Conservation (phyloP, 441 rosid species). For the Jatropha multifida region DNA sequence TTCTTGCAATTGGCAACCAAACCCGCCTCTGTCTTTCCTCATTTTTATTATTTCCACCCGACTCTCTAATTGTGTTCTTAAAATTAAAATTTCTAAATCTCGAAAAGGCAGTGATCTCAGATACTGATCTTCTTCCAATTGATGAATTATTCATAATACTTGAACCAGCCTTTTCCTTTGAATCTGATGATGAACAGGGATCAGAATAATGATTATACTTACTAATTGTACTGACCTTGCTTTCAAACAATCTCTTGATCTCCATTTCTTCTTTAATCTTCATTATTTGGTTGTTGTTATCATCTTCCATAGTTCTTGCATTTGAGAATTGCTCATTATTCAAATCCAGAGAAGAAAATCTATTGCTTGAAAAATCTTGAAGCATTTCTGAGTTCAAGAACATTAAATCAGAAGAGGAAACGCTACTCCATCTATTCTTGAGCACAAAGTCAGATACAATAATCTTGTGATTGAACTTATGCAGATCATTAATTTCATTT, state of each 20-base stretch:
- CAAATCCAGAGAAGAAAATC: conserved; percentile 41
- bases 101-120: conserved; percentile 68
- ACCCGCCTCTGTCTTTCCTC: conserved; percentile 59
- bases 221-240: conserved; percentile 30
- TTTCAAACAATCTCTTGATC: conserved; percentile 51
- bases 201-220: background rate
- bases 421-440: conserved; percentile 86
- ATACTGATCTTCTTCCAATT: conserved; percentile 63
- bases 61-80: conserved; percentile 28
- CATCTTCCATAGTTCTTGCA: background rate
- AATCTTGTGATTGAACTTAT: conserved; percentile 68
- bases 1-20: conserved; percentile 85
- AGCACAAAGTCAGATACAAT: conserved; percentile 60
- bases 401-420: conserved; percentile 80
- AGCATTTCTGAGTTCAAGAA: conserved; percentile 76
- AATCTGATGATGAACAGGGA: conserved; percentile 24
- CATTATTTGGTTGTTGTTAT: conserved; percentile 31
- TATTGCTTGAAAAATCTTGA: conserved; percentile 45
- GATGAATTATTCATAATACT: conserved; percentile 25
- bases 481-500: conserved; percentile 31
- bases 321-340: conserved; percentile 3
- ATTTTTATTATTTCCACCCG: conserved; percentile 28
- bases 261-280: conserved; percentile 56
- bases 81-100: conserved; percentile 42
- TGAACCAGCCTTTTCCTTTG: conserved; percentile 19